Evolutionary conservation across 257 asterid species (phyloP).

Genomic region (Solanum rostratum): DNA sequence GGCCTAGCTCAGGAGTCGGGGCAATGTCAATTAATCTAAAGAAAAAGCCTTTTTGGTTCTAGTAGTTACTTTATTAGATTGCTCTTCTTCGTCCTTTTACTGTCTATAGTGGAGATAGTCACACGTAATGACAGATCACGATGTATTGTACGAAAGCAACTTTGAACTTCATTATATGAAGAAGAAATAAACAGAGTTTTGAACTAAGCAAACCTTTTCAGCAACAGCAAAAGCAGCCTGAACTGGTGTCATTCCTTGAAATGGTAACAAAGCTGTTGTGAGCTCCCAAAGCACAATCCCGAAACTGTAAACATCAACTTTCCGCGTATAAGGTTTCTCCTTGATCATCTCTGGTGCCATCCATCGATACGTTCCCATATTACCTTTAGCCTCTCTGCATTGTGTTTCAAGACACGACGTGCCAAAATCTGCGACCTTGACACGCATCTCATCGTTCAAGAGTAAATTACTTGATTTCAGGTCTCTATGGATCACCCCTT

Average conservation of each 20-base stretch:
- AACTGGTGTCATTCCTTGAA: slow-evolving; percentile 53
- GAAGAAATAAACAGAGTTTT: too few relatives aligned
- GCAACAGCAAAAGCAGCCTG: slow-evolving; percentile 67
- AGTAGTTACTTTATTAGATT: too few relatives aligned
- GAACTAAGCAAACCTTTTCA: slow-evolving; percentile 18
- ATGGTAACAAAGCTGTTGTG: slow-evolving; percentile 51
- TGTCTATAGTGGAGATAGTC: too few relatives aligned
- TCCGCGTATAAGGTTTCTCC: slow-evolving; percentile 40
- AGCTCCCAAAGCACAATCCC: slow-evolving; percentile 64
- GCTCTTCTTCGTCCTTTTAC: too few relatives aligned
- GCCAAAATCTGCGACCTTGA: slow-evolving; percentile 28
- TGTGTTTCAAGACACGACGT: slow-evolving; percentile 27
- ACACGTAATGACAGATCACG: too few relatives aligned
- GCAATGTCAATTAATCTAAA: background rate
- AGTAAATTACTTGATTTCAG: slow-evolving; percentile 19
- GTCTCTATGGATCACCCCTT: slow-evolving; percentile 35
- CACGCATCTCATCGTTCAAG: slow-evolving; percentile 20
- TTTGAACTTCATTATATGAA: background rate
- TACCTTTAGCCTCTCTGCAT: slow-evolving; percentile 19
- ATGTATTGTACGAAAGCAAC: background rate
- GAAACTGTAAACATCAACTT: slow-evolving; percentile 63
- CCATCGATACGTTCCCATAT: slow-evolving; percentile 38
- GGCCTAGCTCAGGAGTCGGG: background rate
- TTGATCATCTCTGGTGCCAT: slow-evolving; percentile 54
- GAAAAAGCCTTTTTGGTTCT: too few relatives aligned